Conservation (phyloP, 495 filamentous ascomycete genomes). For the Rusavskia elegans region DNA sequence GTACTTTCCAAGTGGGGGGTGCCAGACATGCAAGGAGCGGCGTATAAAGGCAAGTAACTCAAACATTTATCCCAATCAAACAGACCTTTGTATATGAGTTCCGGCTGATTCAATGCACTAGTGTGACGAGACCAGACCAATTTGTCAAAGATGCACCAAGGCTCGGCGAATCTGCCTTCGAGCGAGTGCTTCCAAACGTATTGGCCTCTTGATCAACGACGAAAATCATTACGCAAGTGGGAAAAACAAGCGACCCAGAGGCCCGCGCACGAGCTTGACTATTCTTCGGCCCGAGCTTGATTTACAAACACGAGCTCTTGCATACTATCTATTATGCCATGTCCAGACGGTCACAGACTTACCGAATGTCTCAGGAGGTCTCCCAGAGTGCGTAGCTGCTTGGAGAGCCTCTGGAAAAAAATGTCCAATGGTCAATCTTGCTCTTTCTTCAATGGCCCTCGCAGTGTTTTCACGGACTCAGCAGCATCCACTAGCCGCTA, state of each 20-base stretch:
- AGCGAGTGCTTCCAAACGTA: background rate
- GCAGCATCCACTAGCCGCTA: constrained; percentile 9
- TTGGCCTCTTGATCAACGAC: constrained; percentile 10
- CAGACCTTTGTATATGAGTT: background rate
- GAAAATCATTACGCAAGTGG: constrained; percentile 19
- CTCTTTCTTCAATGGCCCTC: constrained; percentile 14
- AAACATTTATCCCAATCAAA: background rate
- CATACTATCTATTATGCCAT: constrained; percentile 13
- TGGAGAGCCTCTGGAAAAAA: constrained; percentile 1
- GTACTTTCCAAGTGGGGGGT: background rate
- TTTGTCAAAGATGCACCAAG: constrained; percentile 14
- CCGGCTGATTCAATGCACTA: background rate
- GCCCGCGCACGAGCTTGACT: constrained; percentile 15
- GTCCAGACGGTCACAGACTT: constrained; percentile 4
- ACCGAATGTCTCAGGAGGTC: background rate
- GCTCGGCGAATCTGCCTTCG: constrained; percentile 9
- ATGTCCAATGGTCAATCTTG: constrained; percentile 13
- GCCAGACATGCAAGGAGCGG: constrained; percentile 13
- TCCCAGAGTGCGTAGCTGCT: background rate
- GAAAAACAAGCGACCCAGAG: constrained; percentile 16
- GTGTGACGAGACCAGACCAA: constrained; percentile 15
- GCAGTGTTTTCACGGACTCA: constrained; percentile 13
- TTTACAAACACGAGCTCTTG: constrained; percentile 8
- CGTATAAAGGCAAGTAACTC: constrained; percentile 10
- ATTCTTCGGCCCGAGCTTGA: constrained; percentile 10